Conservation (phyloP, 2,329 filamentous ascomycete genomes). For the Venturia carpophila region DNA sequence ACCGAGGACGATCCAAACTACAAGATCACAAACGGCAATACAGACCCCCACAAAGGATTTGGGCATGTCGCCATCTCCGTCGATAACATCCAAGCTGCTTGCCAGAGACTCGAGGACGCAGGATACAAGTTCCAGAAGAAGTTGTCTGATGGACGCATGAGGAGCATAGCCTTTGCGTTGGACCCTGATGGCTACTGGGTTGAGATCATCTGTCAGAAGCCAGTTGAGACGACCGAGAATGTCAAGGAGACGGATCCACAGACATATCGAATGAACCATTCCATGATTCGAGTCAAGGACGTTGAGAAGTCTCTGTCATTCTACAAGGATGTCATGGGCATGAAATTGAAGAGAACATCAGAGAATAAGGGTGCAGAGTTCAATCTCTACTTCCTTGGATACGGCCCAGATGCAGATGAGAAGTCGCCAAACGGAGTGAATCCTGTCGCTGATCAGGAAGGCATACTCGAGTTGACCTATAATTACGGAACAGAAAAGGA, state of each 20-base stretch:
- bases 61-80: constrained; percentile 73
- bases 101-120: constrained; percentile 78
- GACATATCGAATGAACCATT: constrained; percentile 79
- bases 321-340: constrained; percentile 73
- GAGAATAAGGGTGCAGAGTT: constrained; percentile 67
- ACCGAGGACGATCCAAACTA: constrained; percentile 79
- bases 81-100: constrained; percentile 72
- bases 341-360: constrained; percentile 67
- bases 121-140: constrained; percentile 96
- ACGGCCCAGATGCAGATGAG: constrained; percentile 44
- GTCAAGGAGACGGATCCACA: constrained; percentile 63
- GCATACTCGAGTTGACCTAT: constrained; percentile 85
- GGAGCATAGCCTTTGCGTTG: constrained; percentile 79
- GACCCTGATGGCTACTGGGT: constrained; percentile 71
- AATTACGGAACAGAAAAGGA: constrained; percentile 80
- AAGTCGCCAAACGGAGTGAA: constrained; percentile 49
- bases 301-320: constrained; percentile 41
- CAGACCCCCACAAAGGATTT: constrained; percentile 74
- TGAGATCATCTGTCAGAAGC: constrained; percentile 68
- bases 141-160: constrained; percentile 79
- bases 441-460: constrained; percentile 62
- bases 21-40: constrained; percentile 80
- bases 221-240: constrained; percentile 61
- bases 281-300: constrained; percentile 87
- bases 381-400: constrained; percentile 89